Percentiles rank a stretch among this genome's conserved stretches.
phyloP scores from a whole-genome alignment of 352 stramenopile genomes.

The Phytopythium vexans region DNA sequence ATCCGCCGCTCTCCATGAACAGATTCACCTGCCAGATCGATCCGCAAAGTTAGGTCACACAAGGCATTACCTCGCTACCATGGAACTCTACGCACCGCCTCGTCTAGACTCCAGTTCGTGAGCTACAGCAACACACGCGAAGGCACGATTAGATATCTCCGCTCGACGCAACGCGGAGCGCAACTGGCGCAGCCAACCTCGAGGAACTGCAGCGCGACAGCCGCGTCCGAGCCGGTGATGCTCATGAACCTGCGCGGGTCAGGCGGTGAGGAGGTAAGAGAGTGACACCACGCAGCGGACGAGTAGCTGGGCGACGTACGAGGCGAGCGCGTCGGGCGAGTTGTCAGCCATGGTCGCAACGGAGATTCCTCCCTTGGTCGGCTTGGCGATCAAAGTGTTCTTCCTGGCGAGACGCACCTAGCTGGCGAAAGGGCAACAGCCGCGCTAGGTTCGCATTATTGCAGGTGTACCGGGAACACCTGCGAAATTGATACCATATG shows the following conservation, averaged over 20 bases:
- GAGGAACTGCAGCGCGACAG: slow-evolving; percentile 67
- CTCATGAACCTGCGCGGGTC: slow-evolving; percentile 87
- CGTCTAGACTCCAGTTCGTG: slow-evolving; percentile 71
- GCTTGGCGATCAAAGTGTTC: too few relatives aligned
- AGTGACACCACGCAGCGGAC: background rate
- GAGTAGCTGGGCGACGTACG: background rate
- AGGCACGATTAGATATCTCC: too few relatives aligned
- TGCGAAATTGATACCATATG: too few relatives aligned
- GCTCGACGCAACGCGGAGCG: background rate
- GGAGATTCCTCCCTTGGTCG: too few relatives aligned
- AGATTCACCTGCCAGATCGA: slow-evolving; percentile 51
- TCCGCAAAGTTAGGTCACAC: too few relatives aligned
- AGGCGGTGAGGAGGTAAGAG: too few relatives aligned
- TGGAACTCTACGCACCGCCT: slow-evolving; percentile 62
- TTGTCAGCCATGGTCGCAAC: slow-evolving; percentile 1
- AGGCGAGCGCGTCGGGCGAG: slow-evolving; percentile 3
- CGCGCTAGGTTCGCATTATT: too few relatives aligned
- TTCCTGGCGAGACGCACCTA: too few relatives aligned
- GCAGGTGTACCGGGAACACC: too few relatives aligned
- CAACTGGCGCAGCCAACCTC: slow-evolving; percentile 29
- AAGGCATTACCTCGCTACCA: too few relatives aligned
- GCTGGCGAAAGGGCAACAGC: too few relatives aligned
- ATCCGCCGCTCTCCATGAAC: slow-evolving; percentile 80
- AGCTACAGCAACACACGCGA: slow-evolving; percentile 30
- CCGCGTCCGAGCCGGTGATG: slow-evolving; percentile 73